Percentiles rank a stretch among this genome's conserved stretches.
phyloP scores from a whole-genome alignment of 495 filamentous ascomycete species.

The Oleoguttula mirabilis region DNA sequence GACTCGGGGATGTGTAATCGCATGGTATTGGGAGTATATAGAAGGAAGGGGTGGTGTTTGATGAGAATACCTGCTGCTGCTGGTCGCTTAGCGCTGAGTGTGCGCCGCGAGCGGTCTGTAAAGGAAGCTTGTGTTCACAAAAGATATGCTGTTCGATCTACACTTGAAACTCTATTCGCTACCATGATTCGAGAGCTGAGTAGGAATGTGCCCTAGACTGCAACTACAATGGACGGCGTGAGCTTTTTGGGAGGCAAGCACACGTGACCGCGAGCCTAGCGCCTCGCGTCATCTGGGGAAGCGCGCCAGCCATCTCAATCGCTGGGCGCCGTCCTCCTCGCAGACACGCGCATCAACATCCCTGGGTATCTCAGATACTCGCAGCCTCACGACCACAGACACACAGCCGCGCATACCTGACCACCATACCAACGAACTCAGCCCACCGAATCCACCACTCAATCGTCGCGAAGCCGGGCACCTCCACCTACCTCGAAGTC shows the following conservation, averaged over 20 bases:
- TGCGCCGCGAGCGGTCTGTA: neutral
- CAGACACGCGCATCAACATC: no score
- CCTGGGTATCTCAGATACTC: no score
- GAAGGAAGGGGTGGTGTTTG: neutral
- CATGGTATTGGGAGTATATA: constrained; percentile 4
- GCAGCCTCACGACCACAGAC: no score
- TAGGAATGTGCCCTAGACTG: neutral
- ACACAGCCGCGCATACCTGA: no score
- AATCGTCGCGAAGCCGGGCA: constrained; percentile 15
- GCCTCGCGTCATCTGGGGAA: no score
- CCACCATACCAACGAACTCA: constrained; percentile 1
- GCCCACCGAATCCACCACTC: neutral
- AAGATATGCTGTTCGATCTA: neutral
- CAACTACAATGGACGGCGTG: no score
- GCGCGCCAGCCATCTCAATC: no score
- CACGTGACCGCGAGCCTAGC: no score
- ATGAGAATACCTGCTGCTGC: neutral
- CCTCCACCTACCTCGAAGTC: neutral
- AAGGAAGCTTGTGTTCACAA: neutral
- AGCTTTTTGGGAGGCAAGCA: no score
- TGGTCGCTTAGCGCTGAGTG: neutral
- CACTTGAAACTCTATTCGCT: neutral
- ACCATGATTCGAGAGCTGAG: neutral
- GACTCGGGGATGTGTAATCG: neutral
- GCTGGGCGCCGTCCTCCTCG: no score